Conservation (phyloP, 2,329 filamentous ascomycete species). For the Calonectria hawksworthii region DNA sequence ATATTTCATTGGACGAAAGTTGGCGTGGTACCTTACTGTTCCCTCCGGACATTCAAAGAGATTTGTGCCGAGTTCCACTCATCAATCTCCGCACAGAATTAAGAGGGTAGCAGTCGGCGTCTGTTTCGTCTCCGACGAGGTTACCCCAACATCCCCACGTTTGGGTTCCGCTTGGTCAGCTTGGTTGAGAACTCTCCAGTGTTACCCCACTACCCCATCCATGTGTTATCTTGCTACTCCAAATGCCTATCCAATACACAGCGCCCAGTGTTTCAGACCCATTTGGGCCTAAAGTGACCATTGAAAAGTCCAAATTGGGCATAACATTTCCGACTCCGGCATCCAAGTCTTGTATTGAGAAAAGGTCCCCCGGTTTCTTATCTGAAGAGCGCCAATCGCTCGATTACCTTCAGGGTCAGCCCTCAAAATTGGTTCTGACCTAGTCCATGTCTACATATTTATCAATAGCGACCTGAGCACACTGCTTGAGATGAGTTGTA, state of each 20-base stretch:
- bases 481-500: background rate
- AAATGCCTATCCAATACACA: background rate
- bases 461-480: background rate
- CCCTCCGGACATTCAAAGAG: too few species aligned
- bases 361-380: background rate
- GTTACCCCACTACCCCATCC: background rate
- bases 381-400: background rate
- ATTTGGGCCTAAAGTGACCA: background rate
- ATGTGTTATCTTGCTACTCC: background rate
- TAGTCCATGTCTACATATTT: background rate
- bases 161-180: background rate
- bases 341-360: background rate
- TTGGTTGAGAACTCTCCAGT: background rate
- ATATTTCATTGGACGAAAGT: too few species aligned
- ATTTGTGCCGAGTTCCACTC: background rate
- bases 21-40: too few species aligned
- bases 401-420: background rate
- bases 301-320: background rate
- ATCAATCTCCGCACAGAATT: background rate
- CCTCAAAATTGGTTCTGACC: background rate
- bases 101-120: background rate
- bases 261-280: background rate
- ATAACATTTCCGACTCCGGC: background rate
- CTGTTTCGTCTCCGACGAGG: background rate
- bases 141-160: background rate